A percentile compares a stretch with the other conserved stretches of the same genome.
These are phyloP conservation scores for Lipomyces orientalis DNA, from an alignment of 805 yeast genomes.

Conservation along the genomic window DNA sequence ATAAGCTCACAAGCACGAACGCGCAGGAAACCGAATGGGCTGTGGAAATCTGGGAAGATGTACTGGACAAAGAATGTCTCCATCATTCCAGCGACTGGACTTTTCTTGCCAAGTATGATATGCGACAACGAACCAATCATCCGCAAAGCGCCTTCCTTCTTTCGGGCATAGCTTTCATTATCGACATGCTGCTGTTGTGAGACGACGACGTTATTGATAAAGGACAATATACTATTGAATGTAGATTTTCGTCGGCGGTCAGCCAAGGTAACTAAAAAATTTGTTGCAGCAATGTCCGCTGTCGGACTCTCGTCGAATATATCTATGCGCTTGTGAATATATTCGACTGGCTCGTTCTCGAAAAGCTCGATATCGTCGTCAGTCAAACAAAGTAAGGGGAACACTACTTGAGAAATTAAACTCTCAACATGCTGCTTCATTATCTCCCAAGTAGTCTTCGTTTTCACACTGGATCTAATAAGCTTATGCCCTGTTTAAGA, in stretches of 20 bases:
- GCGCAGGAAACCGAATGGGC: constrained; percentile 65
- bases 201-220: constrained; percentile 56
- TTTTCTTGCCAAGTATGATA: constrained; percentile 56
- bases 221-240: constrained; percentile 64
- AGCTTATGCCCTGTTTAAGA: neutral
- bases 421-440: constrained; percentile 69
- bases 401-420: constrained; percentile 72
- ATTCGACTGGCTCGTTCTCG: constrained; percentile 88
- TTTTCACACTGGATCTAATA: constrained; percentile 52
- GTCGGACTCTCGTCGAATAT: constrained; percentile 62
- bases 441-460: constrained; percentile 67
- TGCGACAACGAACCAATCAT: constrained; percentile 76
- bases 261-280: constrained; percentile 72
- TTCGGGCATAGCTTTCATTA: constrained; percentile 55
- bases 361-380: constrained; percentile 72
- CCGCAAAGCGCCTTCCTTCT: constrained; percentile 79
- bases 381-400: constrained; percentile 74
- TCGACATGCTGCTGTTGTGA: constrained; percentile 42
- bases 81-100: constrained; percentile 66
- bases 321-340: constrained; percentile 74
- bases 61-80: constrained; percentile 67
- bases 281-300: constrained; percentile 81
- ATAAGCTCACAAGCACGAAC: constrained; percentile 59
- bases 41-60: constrained; percentile 74
- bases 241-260: constrained; percentile 67